Percentiles rank a stretch among this genome's conserved stretches.
These are phyloP conservation scores for Cutaneotrichosporon cyanovorans DNA, from an alignment of 1,284 basidiomycete species.

Conservation along the genomic window DNA sequence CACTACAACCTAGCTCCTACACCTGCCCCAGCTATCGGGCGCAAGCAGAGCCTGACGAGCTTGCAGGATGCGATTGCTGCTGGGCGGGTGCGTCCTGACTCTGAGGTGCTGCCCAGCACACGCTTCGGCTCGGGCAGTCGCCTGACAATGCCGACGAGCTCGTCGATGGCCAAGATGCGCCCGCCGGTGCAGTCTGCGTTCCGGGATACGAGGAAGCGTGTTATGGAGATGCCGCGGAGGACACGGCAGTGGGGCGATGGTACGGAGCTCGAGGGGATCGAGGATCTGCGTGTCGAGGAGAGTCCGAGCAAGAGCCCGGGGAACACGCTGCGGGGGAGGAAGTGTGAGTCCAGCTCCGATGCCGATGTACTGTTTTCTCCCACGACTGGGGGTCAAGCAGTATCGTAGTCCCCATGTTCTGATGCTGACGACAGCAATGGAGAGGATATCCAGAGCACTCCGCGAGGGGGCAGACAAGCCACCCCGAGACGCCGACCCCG, in stretches of 20 bases:
- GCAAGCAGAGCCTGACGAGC: constrained; percentile 39
- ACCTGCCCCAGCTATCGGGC: constrained; percentile 23
- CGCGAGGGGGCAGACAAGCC: not conserved
- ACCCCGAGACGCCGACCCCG: constrained; percentile 34
- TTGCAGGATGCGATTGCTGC: constrained; percentile 32
- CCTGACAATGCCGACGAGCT: constrained; percentile 73
- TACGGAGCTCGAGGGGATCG: constrained; percentile 82
- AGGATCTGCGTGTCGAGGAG: constrained; percentile 73
- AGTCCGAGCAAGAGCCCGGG: constrained; percentile 1
- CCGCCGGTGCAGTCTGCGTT: constrained; percentile 51
- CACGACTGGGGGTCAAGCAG: too few relatives aligned
- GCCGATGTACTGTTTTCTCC: too few relatives aligned
- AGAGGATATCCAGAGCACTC: not conserved
- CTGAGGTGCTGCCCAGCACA: constrained; percentile 7
- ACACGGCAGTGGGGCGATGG: constrained; percentile 75
- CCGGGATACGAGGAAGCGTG: not conserved
- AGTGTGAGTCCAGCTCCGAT: constrained; percentile 30
- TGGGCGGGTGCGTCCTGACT: constrained; percentile 13
- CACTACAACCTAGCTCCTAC: constrained; percentile 28
- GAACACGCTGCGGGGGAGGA: not conserved
- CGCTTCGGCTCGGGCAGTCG: constrained; percentile 1
- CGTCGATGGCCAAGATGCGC: constrained; percentile 60
- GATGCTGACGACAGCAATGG: constrained; percentile 1
- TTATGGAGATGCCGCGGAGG: constrained; percentile 63
- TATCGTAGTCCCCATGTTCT: too few relatives aligned